Conservation (phyloP, 2,329 filamentous ascomycete genomes). For the Aspergillus ochraceoroseus region DNA sequence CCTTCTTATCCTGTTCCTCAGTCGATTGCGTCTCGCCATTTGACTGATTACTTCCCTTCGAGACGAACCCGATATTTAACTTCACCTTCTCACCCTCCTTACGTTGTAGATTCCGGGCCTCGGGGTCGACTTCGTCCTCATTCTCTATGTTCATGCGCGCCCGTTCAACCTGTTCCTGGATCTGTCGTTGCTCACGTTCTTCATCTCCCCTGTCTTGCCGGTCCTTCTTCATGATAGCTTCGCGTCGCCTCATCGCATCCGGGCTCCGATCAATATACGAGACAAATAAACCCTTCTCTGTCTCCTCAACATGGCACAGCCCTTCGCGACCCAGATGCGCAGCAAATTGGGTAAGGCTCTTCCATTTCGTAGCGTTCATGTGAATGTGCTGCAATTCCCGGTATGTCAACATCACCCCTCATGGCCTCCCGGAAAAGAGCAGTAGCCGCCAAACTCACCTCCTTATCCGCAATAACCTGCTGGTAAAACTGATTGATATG, state of each 20-base stretch:
- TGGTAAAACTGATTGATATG: conserved; percentile 93
- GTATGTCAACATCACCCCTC: neutral
- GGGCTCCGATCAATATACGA: conserved; percentile 89
- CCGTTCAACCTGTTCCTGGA: conserved; percentile 75
- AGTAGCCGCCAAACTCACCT: conserved; percentile 34
- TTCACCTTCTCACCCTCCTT: conserved; percentile 72
- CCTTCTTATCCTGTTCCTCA: conserved; percentile 18
- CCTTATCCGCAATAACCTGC: conserved; percentile 80
- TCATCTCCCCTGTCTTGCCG: conserved; percentile 86
- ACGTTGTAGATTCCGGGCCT: conserved; percentile 45
- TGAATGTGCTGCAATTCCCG: conserved; percentile 60
- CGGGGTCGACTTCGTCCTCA: conserved; percentile 43
- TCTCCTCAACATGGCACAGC: conserved; percentile 85
- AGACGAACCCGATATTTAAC: conserved; percentile 56
- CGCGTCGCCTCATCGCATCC: conserved; percentile 72
- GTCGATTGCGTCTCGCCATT: conserved; percentile 26
- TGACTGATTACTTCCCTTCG: conserved; percentile 26
- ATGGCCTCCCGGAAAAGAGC: neutral
- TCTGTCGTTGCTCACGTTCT: conserved; percentile 75
- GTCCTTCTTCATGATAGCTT: conserved; percentile 77
- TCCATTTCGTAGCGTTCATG: conserved; percentile 91
- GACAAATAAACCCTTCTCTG: conserved; percentile 74
- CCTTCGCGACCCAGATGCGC: conserved; percentile 82
- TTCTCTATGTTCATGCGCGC: conserved; percentile 59
- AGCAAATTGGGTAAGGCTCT: conserved; percentile 80